Base-by-base conservation (phyloP, 192 early-diverging fungal species). In the Coemansia sp. region DNA sequence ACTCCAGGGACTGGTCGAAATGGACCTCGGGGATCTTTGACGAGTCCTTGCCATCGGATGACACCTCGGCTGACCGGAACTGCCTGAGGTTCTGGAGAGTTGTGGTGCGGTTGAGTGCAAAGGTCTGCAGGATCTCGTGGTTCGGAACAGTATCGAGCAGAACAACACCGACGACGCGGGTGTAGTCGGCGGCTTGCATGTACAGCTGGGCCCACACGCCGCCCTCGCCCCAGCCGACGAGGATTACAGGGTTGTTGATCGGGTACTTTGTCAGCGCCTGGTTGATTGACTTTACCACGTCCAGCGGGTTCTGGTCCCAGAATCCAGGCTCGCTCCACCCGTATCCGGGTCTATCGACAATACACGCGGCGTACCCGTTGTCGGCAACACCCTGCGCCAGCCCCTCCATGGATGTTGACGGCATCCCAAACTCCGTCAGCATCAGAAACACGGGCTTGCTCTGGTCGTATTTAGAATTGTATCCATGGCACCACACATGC, bases 271-370 rank as follows among this genome's bases (percentile, higher is more conserved):
- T 67, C 54, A 85, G 63, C 16, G 78, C 83, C 59, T 78, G 72
- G 65, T 78, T 71, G 62, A 85, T 77, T 0, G 75, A 74, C 68
- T 85, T 66, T 22, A 85, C 78, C 0, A 85, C 83, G n/a, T 85
- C 75, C 8, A 55, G 41, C 5, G 83, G 83, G 51, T 71, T 63
- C 68, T 85, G 83, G 39, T 64, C 56, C 79, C 74, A 77, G 66
- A 82, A 82, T 49, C 83, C 83, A 0, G 83, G 79, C 55, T 81
- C 83, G 67, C 83, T 85, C 83, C 83, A 85, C 56, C 83, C 83
- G 55, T 85, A 85, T 7, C 83, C 83, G 16, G 83, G 83, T 49
- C 83, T 75, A 51, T 85, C 83, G 13, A 81, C 58, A 21, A 85
- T 69, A 42, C 83, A 85, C 26, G 79, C 83, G 0, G 78, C 67